Evolutionary conservation across 257 asterid genomes (phyloP).

Genomic region (Solanum corneliomulleri): DNA sequence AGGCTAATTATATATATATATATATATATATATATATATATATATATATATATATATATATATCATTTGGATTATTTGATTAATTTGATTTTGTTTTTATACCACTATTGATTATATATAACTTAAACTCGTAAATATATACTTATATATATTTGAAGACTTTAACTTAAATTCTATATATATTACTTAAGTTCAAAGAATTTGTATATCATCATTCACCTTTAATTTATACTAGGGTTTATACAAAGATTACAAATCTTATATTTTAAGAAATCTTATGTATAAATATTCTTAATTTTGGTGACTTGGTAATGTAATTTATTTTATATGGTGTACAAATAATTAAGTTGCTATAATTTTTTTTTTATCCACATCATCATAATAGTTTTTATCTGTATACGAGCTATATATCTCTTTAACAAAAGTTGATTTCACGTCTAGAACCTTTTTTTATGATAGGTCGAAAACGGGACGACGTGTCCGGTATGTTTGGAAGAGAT

Average conservation of each 20-base stretch:
- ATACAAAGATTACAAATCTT: background rate
- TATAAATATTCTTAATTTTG: background rate
- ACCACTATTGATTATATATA: background rate
- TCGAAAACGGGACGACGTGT: constrained; percentile 47
- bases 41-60: too few relatives aligned
- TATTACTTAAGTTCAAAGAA: background rate
- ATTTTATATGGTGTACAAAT: background rate
- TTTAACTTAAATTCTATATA: background rate
- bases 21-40: background rate
- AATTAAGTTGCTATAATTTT: background rate
- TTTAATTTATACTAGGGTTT: background rate
- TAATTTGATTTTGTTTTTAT: background rate
- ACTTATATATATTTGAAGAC: background rate
- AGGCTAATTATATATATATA: background rate
- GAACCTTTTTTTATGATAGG: background rate
- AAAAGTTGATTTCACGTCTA: background rate
- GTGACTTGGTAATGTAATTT: background rate
- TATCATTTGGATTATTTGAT: background rate
- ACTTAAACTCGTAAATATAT: background rate
- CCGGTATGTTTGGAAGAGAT: constrained; percentile 97
- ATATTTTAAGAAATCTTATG: background rate
- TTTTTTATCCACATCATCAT: background rate
- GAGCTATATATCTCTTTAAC: background rate
- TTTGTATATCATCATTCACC: background rate
- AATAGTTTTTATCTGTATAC: background rate